Base-by-base conservation (phyloP, 148 eudicot genomes). In the Rhododendron ferrugineum region DNA sequence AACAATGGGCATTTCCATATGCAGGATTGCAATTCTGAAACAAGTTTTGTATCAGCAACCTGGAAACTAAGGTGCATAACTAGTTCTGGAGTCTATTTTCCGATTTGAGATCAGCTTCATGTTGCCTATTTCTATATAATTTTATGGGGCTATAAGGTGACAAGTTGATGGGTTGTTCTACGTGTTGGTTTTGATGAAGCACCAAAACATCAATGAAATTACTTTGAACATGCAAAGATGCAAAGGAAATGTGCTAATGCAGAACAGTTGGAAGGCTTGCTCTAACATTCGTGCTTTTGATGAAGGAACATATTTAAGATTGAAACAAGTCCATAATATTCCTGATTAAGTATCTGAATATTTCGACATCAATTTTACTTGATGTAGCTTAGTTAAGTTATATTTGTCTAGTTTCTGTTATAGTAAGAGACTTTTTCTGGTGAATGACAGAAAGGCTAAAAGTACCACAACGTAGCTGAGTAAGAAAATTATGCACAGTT, bases 11-110 rank as follows among this genome's bases (percentile, higher is more conserved):
- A 40, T n/a, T 40, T 84, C 77, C 18, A 32, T 81, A 62, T 85
- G 86, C 96, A 95, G 98, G 96, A 91, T 80, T 70, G 80, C 73
- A 79, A 85, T 87, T 84, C 88, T 46, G 88, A 88, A 64, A 84
- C 78, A 81, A 84, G 84, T 50, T 90, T 80, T 88, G 88, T 94
- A 15, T 83, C 89, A 78, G 98, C 98, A 58, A 91, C 90, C 44
- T 96, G 98, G 98, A 93, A 89, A 73, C 84, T 96, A 50, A 94
- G 98, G 98, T 94, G 85, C 87, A 84, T 79, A 83, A 20, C 75
- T 83, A 78, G 11, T 47, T 18, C 84, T 54, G 18, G 32, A 79
- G 3, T 81, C 52, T 34, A 6, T 40, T 78, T 26, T 56, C 10
- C 40, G 14, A 32, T 64, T 81, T 66, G 54, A 82, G 75, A 62